Evolutionary conservation across 2,329 filamentous ascomycete genomes (phyloP), one percentile per base, ranked within the genome.

Genomic region (Alternaria tenuissima): DNA sequence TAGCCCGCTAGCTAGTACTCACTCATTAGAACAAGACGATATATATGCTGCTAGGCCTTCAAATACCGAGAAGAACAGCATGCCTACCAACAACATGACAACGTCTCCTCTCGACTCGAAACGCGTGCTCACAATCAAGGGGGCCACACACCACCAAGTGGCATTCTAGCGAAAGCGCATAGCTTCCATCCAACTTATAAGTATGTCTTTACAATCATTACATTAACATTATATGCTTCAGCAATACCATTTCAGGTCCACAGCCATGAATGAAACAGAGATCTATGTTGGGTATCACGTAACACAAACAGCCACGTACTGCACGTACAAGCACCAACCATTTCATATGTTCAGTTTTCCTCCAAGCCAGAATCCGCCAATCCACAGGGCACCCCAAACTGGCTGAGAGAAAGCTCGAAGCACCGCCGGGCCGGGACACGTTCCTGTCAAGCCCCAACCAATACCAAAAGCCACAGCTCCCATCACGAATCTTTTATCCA

Each of bases 351-450:
- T 32, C 26, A 60, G 5, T 52, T 36, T 57, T 8, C 73, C 67
- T 5, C 83, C 83, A 18, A 81, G 20, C 72, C 79, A 79, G 61
- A 82, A 85, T 4, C 83, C 83, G 18, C 73, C 69, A 75, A 85
- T 78, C 76, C 82, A 82, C 28, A 79, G 61, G 32, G 78, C 26
- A 3, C 83, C 83, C 83, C 83, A 85, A 2, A 70, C 62, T 0
- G 83, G 83, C 67, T 85, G 81, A 24, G 81, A 67, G 16, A 83
- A 67, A 22, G 80, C 70, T 44, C 83, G 80, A 65, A 86, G 59
- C 16, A 84, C 71, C 0, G 81, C 83, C 8, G 84, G 83, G 0
- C 84, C 84, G 11, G 84, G 84, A 69, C 84, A 86, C 2, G 82
- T 79, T 1, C 84, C 84, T 12, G 73, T 76, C 60, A 84, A 63